Base-by-base conservation (phyloP, 2,329 filamentous ascomycete species). In the Aspergillus sp. region DNA sequence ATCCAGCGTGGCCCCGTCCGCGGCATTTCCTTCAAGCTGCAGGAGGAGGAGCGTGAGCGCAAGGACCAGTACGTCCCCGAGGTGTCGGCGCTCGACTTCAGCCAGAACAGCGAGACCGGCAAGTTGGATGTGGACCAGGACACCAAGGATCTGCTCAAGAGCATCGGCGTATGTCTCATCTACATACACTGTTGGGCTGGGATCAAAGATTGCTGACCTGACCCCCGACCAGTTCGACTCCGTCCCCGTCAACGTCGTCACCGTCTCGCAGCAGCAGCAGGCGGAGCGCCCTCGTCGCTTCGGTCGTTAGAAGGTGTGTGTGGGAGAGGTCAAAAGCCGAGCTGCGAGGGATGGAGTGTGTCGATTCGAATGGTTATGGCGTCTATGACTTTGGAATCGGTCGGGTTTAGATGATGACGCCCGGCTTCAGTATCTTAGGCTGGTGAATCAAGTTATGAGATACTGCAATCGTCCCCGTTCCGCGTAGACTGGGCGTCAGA, bases 61-160 rank as follows among this genome's bases (percentile, higher is more conserved):
- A 98, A 98, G 84, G 91, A 98, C 76, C 91, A 98, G 77, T 98
- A 95, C 75, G 91, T 98, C 51, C 91, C 91, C 62, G 91, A 98
- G 74, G 77, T 98, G 57, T 98, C 93, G 42, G 91, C 91, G 63
- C 83, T 98, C 65, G 91, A 98, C 78, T 93, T 95, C 75, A 80
- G 82, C 62, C 86, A 94, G 77, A 78, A 32, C 31, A 42, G 77
- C 66, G 91, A 96, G 74, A 82, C 72, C 63, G 91, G 91, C 60
- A 81, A 88, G 69, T 78, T 98, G 58, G 89, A 96, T 57, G 83
- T 94, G 61, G 91, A 98, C 66, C 70, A 77, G 67, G 91, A 98
- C 75, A 98, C 91, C 67, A 96, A 95, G 82, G 91, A 96, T 63
- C 75, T 98, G 57, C 78, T 98, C 64, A 98, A 98, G 85, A 85